Evolutionary conservation across 768 basidiomycete species (phyloP), one percentile per base, ranked within the genome.

Genomic region (Pulveroboletus frians): DNA sequence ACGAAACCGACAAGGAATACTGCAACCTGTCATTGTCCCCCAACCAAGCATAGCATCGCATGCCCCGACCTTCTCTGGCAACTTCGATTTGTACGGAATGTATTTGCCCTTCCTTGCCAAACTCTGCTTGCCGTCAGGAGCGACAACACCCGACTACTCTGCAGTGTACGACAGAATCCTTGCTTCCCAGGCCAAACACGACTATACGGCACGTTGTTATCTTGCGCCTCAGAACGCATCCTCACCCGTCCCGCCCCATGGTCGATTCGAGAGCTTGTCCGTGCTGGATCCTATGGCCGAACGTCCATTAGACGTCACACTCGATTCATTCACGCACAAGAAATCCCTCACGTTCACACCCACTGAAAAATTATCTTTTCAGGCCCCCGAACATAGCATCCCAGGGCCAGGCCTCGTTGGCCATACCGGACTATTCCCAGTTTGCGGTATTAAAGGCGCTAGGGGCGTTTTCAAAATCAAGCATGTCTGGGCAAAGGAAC

Each of bases 1-100:
- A 9, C 32, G 47, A 29, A 40, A 0, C 27, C 44, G 44, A 34
- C 43, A 49, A 7, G 42, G 29, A 17, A 18, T 46, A 32, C 48
- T 15, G n/a, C 55, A 60, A 5, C 52, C 56, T 26, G 8, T 49
- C 1, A 17, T 53, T 13, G 29, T 50, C 9, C 29, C 42, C 2
- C 56, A 58, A 35, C 52, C 46, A 11, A 23, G 10, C 31, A n/a
- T 43, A n/a, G 13, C 52, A 29, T 38, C 48, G 3, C 50, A 31
- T n/a, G 17, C 42, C 10, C 59, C 58, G 3, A 38, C 42, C 9
- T 55, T 67, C 20, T 58, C 62, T 7, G 72, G 73, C 5, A 72
- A 65, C 36, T 72, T 73, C 37, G 73, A 73, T 57, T 38, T 73
- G 30, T 73, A 73, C 47, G 62, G 59, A 15, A 73, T 72, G 71